phyloP scores from a whole-genome alignment of 768 basidiomycete genomes.

The Trametes villosa region DNA sequence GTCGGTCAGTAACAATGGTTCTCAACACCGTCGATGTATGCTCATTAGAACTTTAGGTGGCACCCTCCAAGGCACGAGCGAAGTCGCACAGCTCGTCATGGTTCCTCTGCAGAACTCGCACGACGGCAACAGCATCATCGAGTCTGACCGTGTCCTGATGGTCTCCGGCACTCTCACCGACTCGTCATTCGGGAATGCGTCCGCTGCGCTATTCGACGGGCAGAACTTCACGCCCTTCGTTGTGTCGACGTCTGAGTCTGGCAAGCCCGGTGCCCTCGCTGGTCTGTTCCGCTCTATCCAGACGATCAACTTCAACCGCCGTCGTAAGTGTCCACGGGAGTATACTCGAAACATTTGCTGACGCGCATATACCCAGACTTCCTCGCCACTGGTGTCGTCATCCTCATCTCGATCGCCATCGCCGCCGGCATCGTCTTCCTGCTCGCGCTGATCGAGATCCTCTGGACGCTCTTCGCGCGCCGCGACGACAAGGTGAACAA shows the following conservation, averaged over 20 bases:
- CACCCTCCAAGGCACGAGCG: conserved; percentile 56
- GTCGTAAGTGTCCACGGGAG: conserved; percentile 51
- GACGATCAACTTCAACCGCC: conserved; percentile 73
- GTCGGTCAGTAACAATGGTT: conserved; percentile 50
- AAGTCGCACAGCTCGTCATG: conserved; percentile 84
- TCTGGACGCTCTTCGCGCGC: conserved; percentile 88
- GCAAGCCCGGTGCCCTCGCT: conserved; percentile 70
- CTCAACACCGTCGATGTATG: not conserved
- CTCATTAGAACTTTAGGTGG: conserved; percentile 47
- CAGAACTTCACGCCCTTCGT: conserved; percentile 82
- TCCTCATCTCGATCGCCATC: conserved; percentile 96
- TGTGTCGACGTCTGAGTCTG: conserved; percentile 63
- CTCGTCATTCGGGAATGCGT: conserved; percentile 74
- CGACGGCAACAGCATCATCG: conserved; percentile 65
- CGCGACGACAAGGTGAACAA: conserved; percentile 74
- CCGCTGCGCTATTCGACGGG: conserved; percentile 89
- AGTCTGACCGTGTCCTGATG: conserved; percentile 88
- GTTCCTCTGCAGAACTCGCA: conserved; percentile 88
- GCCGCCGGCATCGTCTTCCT: conserved; percentile 93
- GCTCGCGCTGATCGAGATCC: conserved; percentile 79
- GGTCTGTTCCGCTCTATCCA: conserved; percentile 84
- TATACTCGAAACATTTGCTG: not conserved
- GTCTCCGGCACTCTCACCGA: conserved; percentile 80
- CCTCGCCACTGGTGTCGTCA: conserved; percentile 91
- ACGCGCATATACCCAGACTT: conserved; percentile 54